A percentile compares a stretch with the other conserved stretches of the same genome.
Evolutionary conservation across 345 rosid genomes (phyloP).

Genomic region (Melaleuca alternifolia): DNA sequence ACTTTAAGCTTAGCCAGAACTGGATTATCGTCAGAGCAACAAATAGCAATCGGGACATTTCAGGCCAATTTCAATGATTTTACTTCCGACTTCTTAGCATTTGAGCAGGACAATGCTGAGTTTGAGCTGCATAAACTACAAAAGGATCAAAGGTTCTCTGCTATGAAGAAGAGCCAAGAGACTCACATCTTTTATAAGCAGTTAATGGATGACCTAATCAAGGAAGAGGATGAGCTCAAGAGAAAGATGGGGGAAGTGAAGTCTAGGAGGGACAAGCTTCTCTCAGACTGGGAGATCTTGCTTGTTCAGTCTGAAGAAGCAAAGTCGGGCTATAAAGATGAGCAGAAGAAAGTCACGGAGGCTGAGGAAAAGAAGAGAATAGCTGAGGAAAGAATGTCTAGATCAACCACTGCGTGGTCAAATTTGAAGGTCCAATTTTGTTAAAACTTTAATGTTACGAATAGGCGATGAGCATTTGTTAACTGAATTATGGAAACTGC

Average conservation of each 20-base stretch:
- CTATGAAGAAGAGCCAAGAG: not conserved
- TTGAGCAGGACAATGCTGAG: not conserved
- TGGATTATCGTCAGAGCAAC: not conserved
- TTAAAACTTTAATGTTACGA: not conserved
- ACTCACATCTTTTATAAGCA: not conserved
- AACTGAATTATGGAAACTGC: not conserved
- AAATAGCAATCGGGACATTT: not conserved
- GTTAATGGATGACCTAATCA: not conserved
- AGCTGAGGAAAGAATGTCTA: not conserved
- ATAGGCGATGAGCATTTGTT: not conserved
- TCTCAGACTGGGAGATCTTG: not conserved
- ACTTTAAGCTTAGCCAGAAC: not conserved
- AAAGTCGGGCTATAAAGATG: not conserved
- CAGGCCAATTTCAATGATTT: not conserved
- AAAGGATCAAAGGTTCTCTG: not conserved
- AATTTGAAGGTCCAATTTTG: not conserved
- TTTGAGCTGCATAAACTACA: not conserved
- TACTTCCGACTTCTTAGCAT: not conserved
- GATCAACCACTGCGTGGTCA: slow-evolving; percentile 4
- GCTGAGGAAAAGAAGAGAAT: not conserved
- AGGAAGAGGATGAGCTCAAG: not conserved
- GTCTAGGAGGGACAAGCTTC: not conserved
- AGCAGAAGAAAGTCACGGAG: not conserved
- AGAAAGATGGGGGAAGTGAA: not conserved
- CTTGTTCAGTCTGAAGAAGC: not conserved